phyloP scores from a whole-genome alignment of 1,284 basidiomycete species.

The Sanghuangporus sanghuang region DNA sequence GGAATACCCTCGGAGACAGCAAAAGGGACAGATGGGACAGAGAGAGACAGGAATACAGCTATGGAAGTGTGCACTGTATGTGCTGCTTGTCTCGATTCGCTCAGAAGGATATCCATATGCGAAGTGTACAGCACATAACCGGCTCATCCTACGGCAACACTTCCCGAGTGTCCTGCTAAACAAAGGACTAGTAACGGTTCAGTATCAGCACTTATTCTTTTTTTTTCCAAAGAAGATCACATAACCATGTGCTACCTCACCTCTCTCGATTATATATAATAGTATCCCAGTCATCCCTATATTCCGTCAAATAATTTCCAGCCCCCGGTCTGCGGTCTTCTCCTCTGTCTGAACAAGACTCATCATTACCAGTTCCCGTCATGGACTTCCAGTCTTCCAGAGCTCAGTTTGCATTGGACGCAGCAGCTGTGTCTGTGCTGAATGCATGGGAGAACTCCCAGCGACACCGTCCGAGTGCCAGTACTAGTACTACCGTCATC shows the following conservation, averaged over 20 bases:
- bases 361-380: not conserved
- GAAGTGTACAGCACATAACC: not conserved
- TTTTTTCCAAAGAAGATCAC: not conserved
- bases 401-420: not conserved
- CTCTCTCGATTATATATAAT: not conserved
- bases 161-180: not conserved
- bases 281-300: not conserved
- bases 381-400: constrained; percentile 5
- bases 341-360: not conserved
- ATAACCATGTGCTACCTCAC: constrained; percentile 1
- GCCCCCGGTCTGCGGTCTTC: not conserved
- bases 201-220: not conserved
- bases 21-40: not conserved
- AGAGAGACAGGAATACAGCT: not conserved
- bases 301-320: not conserved
- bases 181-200: not conserved
- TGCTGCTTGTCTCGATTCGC: not conserved
- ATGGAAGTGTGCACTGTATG: not conserved
- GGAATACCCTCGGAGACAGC: constrained; percentile 3
- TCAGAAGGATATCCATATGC: not conserved
- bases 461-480: constrained; percentile 25
- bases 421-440: not conserved
- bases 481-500: constrained; percentile 22
- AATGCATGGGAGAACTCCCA: constrained; percentile 7
- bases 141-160: not conserved